These are phyloP conservation scores for Podaxis sp. DNA, from an alignment of 768 basidiomycete genomes.

Conservation along the genomic window DNA sequence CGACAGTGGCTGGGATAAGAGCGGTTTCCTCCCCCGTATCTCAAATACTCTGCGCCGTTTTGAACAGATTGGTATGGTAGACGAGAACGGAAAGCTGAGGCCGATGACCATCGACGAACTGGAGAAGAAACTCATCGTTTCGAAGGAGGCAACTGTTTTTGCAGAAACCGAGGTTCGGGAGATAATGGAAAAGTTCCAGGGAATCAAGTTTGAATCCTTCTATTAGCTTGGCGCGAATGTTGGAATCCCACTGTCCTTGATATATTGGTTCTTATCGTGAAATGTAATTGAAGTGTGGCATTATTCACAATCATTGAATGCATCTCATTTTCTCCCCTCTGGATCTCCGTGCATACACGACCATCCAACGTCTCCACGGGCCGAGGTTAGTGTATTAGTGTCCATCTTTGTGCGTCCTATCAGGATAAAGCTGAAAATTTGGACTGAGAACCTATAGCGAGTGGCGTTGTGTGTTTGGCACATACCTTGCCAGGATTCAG, in stretches of 20 bases:
- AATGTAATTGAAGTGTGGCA: too few species aligned
- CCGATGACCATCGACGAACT: slow-evolving; percentile 71
- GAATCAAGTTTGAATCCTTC: slow-evolving; percentile 30
- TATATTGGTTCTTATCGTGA: background rate
- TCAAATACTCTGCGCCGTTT: slow-evolving; percentile 70
- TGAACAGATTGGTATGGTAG: slow-evolving; percentile 60
- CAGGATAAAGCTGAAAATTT: slow-evolving; percentile 33
- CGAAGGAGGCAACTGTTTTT: slow-evolving; percentile 68
- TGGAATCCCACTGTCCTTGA: background rate
- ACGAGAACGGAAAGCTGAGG: slow-evolving; percentile 44
- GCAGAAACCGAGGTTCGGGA: slow-evolving; percentile 76
- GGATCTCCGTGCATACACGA: background rate
- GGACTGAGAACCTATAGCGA: slow-evolving; percentile 13
- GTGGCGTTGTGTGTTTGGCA: background rate
- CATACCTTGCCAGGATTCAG: slow-evolving; percentile 83
- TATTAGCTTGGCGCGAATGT: background rate
- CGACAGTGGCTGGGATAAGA: slow-evolving; percentile 81
- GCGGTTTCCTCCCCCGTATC: slow-evolving; percentile 65
- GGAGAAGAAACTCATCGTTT: slow-evolving; percentile 69
- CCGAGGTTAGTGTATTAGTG: background rate
- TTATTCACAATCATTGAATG: too few species aligned
- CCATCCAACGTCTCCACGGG: background rate
- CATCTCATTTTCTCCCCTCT: too few species aligned
- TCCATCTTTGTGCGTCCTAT: slow-evolving; percentile 18
- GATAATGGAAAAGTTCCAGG: slow-evolving; percentile 68